phyloP scores from a whole-genome alignment of 1,139 yeast genomes.

The Protomyces lactucae-debilis region DNA sequence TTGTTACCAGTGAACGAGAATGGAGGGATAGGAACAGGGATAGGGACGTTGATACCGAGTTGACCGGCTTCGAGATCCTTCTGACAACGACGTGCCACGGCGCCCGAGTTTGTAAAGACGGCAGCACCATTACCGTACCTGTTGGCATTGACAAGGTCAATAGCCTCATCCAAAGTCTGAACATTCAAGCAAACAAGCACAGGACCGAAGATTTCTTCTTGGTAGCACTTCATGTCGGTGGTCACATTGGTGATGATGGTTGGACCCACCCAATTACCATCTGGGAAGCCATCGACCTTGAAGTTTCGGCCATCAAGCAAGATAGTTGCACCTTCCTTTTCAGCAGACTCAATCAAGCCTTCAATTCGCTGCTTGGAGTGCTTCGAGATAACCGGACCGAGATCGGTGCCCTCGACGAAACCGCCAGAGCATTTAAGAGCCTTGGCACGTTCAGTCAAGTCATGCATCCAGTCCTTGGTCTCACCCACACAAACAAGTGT shows the following conservation, averaged over 20 bases:
- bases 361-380: slow-evolving; percentile 53
- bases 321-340: slow-evolving; percentile 52
- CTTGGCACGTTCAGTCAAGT: slow-evolving; percentile 56
- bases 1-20: slow-evolving; percentile 76
- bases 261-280: slow-evolving; percentile 73
- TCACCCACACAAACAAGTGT: slow-evolving; percentile 73
- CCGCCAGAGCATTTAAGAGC: slow-evolving; percentile 62
- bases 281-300: slow-evolving; percentile 50
- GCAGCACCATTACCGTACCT: slow-evolving; percentile 69
- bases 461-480: slow-evolving; percentile 60
- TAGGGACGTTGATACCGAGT: slow-evolving; percentile 75
- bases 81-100: slow-evolving; percentile 65
- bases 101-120: slow-evolving; percentile 64
- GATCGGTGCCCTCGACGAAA: slow-evolving; percentile 55
- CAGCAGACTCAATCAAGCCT: slow-evolving; percentile 54
- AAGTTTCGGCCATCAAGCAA: slow-evolving; percentile 61
- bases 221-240: slow-evolving; percentile 68
- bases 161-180: slow-evolving; percentile 69
- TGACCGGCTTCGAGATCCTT: slow-evolving; percentile 71
- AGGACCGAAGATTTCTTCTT: slow-evolving; percentile 74
- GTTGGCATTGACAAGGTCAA: slow-evolving; percentile 58
- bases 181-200: slow-evolving; percentile 61
- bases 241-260: slow-evolving; percentile 57
- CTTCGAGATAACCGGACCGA: slow-evolving; percentile 70
- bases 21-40: slow-evolving; percentile 82